Base-by-base conservation (phyloP, 2,329 filamentous ascomycete genomes). In the Stagonosporopsis cucurbitacearum region DNA sequence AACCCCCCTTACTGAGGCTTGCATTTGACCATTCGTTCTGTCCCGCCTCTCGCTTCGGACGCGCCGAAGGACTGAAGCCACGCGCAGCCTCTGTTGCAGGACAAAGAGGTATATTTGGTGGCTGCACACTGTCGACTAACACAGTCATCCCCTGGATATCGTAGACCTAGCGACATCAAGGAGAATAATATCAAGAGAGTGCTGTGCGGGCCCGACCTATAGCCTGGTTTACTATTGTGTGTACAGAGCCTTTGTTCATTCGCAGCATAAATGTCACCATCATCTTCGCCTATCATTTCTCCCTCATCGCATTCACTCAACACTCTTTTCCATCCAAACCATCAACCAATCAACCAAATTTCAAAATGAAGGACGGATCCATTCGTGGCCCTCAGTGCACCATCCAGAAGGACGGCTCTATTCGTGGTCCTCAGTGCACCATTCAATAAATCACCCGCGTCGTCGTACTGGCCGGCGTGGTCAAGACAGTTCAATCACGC, bases 301-400 rank as follows among this genome's bases (percentile, higher is more conserved):
- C 67, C 58, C 43, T 66, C 64, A 54, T 65, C 63, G 62, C 48
- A 57, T 56, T 8, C 50, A 52, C 44, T 41, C 25, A 52, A 51
- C 57, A 64, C 33, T 46, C 54, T 56, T 58, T 55, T 26, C 45
- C 41, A 56, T 48, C 36, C 22, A 28, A 42, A 12, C 43, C 28
- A 47, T 37, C 35, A 47, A 42, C 37, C 49, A 49, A 45, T 39
- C 52, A 49, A 50, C 26, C 33, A 51, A 61, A 59, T 40, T 46
- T 59, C 62, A 63, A 64, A 57, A 64, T 66, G 26, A 30, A 30
- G 64, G 50, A 33, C 15, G 53, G 39, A 23, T 42, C 33, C 28
- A 46, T 37, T 17, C 22, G 32, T 17, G 53, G 40, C 40, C 35
- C 28, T 28, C 42, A 45, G 28, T 56, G 53, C 53, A 56, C 53